Evolutionary conservation across 805 yeast species (phyloP), one percentile per base, ranked within the genome.

Genomic region (Grigorovia jiainica): DNA sequence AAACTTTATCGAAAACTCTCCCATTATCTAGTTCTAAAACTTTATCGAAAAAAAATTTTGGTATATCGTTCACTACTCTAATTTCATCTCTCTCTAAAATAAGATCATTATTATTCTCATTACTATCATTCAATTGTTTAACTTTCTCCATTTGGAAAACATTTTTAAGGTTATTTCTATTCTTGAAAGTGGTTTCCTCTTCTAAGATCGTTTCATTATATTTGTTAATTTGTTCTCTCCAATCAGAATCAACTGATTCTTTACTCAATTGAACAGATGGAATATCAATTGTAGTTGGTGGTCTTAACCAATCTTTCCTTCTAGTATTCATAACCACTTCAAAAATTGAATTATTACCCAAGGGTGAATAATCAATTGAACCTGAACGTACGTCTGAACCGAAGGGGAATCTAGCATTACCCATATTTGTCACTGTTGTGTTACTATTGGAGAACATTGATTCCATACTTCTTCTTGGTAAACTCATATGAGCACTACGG

Each of bases 11-110:
- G 59, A 90, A 90, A 1, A 80, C 71, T 43, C 95, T 71, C 6
- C 96, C 96, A 57, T 92, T 87, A 52, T 92, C 97, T 32, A 92
- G 68, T 48, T 85, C 71, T 62, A 92, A 92, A 33, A 78, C 73
- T 7, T 73, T 67, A 20, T 73, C 74, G 47, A 82, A 78, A 52
- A 75, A 92, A 1, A 86, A 75, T 2, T 66, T 60, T 0, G 98
- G 97, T 5, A 92, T 60, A 20, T 53, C 53, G 15, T 54, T 54
- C 3, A 58, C 41, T 15, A 44, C 47, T 34, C 46, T 50, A 13
- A 31, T 23, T 3, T 25, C 41, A 29, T 44, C 41, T 5, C 34
- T 40, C 13, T 49, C 50, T 7, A 55, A 60, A 33, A 55, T 59
- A 17, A 47, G 49, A 15, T 25, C 20, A 17, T 48, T 46, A 23